These are phyloP conservation scores for Colletotrichum lupini DNA, from an alignment of 2,329 filamentous ascomycete genomes.

Conservation along the genomic window DNA sequence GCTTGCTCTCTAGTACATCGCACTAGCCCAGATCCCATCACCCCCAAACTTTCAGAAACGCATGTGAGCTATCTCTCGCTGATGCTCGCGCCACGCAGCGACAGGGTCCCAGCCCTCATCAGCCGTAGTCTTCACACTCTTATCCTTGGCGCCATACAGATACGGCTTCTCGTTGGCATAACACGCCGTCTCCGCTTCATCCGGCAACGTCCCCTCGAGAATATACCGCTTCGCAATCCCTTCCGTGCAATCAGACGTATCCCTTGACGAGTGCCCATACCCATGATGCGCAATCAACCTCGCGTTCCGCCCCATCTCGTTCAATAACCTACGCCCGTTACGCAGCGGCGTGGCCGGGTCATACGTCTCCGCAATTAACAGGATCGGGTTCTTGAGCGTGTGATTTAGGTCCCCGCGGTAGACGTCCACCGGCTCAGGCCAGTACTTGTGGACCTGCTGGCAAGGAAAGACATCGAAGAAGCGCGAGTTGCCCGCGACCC, in stretches of 20 bases:
- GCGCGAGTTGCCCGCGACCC: slow-evolving; percentile 59
- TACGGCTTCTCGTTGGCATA: slow-evolving; percentile 62
- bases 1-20: background rate
- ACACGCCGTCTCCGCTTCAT: slow-evolving; percentile 55
- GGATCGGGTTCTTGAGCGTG: slow-evolving; percentile 54
- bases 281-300: slow-evolving; percentile 60
- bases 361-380: slow-evolving; percentile 61
- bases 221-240: slow-evolving; percentile 52
- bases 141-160: slow-evolving; percentile 47
- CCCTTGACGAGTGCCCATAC: slow-evolving; percentile 59
- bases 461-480: slow-evolving; percentile 59
- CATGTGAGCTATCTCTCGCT: background rate
- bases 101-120: slow-evolving; percentile 6
- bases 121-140: background rate
- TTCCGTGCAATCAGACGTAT: slow-evolving; percentile 58
- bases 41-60: background rate
- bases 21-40: background rate
- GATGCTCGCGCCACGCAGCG: slow-evolving; percentile 10
- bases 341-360: slow-evolving; percentile 62
- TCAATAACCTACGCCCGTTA: slow-evolving; percentile 55
- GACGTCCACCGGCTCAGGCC: slow-evolving; percentile 58
- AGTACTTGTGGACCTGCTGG: slow-evolving; percentile 56
- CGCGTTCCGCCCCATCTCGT: slow-evolving; percentile 61
- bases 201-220: slow-evolving; percentile 52
- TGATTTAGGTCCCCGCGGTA: slow-evolving; percentile 58